Conservation (phyloP, 2,329 filamentous ascomycete genomes). For the Dactylellina haptotyla region DNA sequence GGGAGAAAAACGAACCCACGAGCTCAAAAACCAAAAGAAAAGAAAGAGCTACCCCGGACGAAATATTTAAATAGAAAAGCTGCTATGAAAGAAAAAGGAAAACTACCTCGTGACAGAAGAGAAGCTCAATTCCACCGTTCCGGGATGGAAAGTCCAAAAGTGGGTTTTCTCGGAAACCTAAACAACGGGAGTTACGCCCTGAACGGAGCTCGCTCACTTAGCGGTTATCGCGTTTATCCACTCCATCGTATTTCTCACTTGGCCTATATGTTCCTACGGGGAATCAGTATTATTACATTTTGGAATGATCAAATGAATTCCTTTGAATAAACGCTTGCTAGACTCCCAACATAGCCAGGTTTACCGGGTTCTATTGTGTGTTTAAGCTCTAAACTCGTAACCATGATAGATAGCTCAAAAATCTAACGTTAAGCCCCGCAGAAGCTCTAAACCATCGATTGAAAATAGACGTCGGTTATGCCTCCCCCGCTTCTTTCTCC, state of each 20-base stretch:
- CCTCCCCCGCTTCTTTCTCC: slow-evolving; percentile 57
- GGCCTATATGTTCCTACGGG: too few species aligned
- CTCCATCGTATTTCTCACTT: not conserved
- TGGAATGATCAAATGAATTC: too few species aligned
- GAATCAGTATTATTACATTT: not conserved
- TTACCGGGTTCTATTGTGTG: too few species aligned
- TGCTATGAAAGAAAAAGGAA: slow-evolving; percentile 60
- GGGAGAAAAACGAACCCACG: slow-evolving; percentile 66
- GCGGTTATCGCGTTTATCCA: slow-evolving; percentile 18
- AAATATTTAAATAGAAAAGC: slow-evolving; percentile 61
- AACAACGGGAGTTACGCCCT: not conserved
- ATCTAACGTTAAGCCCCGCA: not conserved
- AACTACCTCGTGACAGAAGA: slow-evolving; percentile 30
- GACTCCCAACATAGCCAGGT: too few species aligned
- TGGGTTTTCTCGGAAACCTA: not conserved
- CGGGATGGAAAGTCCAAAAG: not conserved
- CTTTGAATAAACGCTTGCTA: too few species aligned
- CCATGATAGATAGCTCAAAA: not conserved
- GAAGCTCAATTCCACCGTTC: slow-evolving; percentile 30
- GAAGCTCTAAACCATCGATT: not conserved
- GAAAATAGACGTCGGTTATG: too few species aligned
- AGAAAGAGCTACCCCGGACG: slow-evolving; percentile 57
- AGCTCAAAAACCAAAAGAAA: slow-evolving; percentile 51
- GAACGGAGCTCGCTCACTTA: slow-evolving; percentile 9
- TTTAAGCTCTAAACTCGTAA: not conserved